A percentile compares a stretch with the other conserved stretches of the same genome.
Conservation (phyloP, 75 land plant species). For the Sequoia sempervirens region DNA sequence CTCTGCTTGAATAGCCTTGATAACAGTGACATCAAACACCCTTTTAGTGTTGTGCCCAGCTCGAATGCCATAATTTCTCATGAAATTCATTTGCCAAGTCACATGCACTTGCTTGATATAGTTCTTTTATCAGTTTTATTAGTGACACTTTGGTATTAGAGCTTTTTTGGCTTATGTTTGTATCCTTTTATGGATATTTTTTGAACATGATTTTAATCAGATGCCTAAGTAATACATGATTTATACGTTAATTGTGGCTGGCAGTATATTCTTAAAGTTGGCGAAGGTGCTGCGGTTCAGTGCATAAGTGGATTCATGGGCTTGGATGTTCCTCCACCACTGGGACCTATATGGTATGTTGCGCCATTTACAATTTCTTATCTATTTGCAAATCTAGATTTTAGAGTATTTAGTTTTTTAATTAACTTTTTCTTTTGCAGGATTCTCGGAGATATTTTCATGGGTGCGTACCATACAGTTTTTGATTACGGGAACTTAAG, state of each 20-base stretch:
- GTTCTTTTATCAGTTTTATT: neutral
- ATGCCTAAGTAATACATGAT: neutral
- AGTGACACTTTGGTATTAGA: too few species aligned
- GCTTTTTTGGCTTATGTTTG: too few species aligned
- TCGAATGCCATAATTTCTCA: neutral
- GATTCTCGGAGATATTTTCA: constrained; percentile 79
- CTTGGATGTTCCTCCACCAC: constrained; percentile 46
- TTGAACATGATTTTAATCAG: neutral
- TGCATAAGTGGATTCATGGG: constrained; percentile 58
- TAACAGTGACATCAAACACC: neutral
- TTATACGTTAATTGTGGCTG: neutral
- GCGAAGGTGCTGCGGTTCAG: constrained; percentile 34
- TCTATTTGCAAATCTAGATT: neutral
- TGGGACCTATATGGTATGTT: constrained; percentile 51
- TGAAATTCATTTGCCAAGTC: neutral
- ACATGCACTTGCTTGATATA: neutral
- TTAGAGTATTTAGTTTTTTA: neutral
- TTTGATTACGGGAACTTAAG: constrained; percentile 62
- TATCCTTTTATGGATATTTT: neutral
- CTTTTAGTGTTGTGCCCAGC: neutral
- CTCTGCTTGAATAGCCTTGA: neutral
- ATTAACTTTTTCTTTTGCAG: constrained; percentile 24
- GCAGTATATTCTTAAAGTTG: constrained; percentile 53
- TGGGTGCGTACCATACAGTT: constrained; percentile 77
- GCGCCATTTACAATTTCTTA: neutral